Percentiles rank a stretch among this genome's conserved stretches.
phyloP scores from a whole-genome alignment of 495 filamentous ascomycete genomes.

The Lasiosphaeria ovina region DNA sequence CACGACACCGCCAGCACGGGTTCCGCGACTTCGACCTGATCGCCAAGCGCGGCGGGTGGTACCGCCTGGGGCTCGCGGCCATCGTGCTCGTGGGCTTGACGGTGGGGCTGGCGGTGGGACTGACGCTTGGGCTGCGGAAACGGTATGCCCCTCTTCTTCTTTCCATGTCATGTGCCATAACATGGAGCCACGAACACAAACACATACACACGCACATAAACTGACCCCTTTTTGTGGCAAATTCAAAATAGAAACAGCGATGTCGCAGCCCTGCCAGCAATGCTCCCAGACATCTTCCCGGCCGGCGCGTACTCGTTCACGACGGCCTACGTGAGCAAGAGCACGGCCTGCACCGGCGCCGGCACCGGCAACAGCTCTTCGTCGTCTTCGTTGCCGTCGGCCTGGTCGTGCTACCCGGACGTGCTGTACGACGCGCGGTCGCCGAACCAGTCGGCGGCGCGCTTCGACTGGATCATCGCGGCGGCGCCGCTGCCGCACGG shows the following conservation, averaged over 20 bases:
- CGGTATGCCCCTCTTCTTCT: constrained; percentile 14
- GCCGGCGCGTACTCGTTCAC: constrained; percentile 53
- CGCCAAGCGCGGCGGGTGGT: constrained; percentile 42
- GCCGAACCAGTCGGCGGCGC: constrained; percentile 34
- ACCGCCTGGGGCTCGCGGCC: constrained; percentile 28
- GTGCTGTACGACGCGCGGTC: constrained; percentile 37
- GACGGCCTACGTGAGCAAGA: constrained; percentile 50
- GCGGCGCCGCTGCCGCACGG: constrained; percentile 16
- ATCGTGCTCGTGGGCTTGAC: constrained; percentile 32
- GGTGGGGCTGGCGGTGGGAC: constrained; percentile 43
- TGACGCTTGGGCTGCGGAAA: constrained; percentile 45
- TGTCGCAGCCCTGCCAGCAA: background rate
- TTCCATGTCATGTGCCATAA: background rate
- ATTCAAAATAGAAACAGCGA: background rate
- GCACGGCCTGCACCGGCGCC: constrained; percentile 51
- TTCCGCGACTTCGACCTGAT: constrained; percentile 7
- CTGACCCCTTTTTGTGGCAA: too few relatives aligned
- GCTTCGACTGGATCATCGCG: constrained; percentile 58
- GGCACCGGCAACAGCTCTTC: constrained; percentile 29
- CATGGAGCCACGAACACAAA: too few relatives aligned
- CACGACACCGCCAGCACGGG: background rate
- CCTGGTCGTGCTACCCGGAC: constrained; percentile 58
- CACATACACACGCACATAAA: too few relatives aligned
- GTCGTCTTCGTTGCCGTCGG: too few relatives aligned
- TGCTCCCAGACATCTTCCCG: constrained; percentile 42